Percentiles rank a stretch among this genome's conserved stretches.
Conservation (phyloP, 2,329 filamentous ascomycete genomes). For the Ceratocystis colombiana region DNA sequence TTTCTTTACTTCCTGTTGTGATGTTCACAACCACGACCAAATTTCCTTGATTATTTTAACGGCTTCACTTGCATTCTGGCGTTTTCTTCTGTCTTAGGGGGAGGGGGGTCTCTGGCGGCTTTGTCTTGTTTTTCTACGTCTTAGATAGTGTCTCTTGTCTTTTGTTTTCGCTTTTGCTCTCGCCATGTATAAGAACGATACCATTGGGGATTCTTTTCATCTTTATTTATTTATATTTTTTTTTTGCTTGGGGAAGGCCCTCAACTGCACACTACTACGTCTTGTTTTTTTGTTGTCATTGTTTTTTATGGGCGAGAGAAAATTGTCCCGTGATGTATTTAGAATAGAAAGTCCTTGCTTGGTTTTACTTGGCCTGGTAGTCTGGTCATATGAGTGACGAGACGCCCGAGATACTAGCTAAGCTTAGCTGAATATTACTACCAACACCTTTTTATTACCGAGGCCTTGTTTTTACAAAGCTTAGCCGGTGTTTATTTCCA, state of each 20-base stretch:
- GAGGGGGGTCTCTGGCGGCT: not conserved
- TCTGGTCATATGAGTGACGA: too few species aligned
- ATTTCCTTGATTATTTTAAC: not conserved
- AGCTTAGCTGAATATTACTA: not conserved
- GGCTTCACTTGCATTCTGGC: constrained; percentile 1
- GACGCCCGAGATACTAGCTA: too few species aligned
- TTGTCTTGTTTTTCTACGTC: constrained; percentile 2
- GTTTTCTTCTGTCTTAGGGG: not conserved
- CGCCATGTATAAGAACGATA: constrained; percentile 11
- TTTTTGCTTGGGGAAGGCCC: constrained; percentile 6
- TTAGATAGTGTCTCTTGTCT: constrained; percentile 7
- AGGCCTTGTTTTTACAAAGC: constrained; percentile 1
- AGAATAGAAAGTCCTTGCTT: not conserved
- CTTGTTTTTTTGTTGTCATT: not conserved
- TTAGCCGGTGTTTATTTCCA: too few species aligned
- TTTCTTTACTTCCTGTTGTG: not conserved
- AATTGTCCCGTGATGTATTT: not conserved
- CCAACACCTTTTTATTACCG: not conserved
- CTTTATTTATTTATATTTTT: not conserved
- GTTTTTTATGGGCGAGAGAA: too few species aligned
- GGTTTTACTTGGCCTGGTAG: too few species aligned
- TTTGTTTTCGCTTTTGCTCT: not conserved
- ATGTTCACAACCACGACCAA: not conserved
- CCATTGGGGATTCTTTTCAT: not conserved
- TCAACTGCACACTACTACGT: not conserved